phyloP scores from a whole-genome alignment of 208 protist species.

The Trypanosoma brucei region DNA sequence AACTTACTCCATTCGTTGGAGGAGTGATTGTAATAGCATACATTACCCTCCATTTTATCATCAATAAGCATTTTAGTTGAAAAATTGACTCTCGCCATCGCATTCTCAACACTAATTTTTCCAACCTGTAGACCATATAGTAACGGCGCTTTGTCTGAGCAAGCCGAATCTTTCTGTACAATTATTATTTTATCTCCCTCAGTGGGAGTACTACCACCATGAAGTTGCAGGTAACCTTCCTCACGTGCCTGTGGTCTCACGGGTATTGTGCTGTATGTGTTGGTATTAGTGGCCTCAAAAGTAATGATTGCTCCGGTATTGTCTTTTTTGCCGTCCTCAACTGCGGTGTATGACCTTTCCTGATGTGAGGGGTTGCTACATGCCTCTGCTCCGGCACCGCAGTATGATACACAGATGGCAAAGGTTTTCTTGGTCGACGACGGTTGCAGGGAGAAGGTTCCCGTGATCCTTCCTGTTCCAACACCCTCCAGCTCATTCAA shows the following conservation, averaged over 20 bases:
- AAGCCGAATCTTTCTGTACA: slow-evolving; percentile 36
- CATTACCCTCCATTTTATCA: slow-evolving; percentile 38
- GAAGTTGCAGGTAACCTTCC: slow-evolving; percentile 48
- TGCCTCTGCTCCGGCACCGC: slow-evolving; percentile 21
- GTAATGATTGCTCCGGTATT: background rate
- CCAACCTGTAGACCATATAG: slow-evolving; percentile 56
- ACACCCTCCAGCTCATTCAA: slow-evolving; percentile 10
- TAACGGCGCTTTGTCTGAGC: slow-evolving; percentile 53
- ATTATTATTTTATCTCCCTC: slow-evolving; percentile 50
- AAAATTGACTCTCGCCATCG: slow-evolving; percentile 39
- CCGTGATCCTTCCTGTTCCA: slow-evolving; percentile 8
- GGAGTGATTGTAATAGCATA: slow-evolving; percentile 71
- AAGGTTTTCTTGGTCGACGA: slow-evolving; percentile 41
- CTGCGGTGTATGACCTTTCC: slow-evolving; percentile 63
- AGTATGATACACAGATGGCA: slow-evolving; percentile 84
- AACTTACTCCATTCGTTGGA: slow-evolving; percentile 38
- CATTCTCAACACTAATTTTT: slow-evolving; percentile 21
- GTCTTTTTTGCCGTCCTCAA: slow-evolving; percentile 3
- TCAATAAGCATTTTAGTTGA: slow-evolving; percentile 56
- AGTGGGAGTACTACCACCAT: slow-evolving; percentile 39
- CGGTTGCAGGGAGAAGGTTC: slow-evolving; percentile 64
- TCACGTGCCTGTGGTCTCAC: slow-evolving; percentile 65
- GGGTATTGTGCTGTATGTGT: slow-evolving; percentile 55
- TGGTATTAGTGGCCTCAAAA: slow-evolving; percentile 54
- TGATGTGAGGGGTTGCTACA: slow-evolving; percentile 12